Percentiles rank a stretch among this genome's conserved stretches.
Evolutionary conservation across 225 moss, liverwort and hornwort genomes (phyloP).

Genomic region (Sphagnum contortum): DNA sequence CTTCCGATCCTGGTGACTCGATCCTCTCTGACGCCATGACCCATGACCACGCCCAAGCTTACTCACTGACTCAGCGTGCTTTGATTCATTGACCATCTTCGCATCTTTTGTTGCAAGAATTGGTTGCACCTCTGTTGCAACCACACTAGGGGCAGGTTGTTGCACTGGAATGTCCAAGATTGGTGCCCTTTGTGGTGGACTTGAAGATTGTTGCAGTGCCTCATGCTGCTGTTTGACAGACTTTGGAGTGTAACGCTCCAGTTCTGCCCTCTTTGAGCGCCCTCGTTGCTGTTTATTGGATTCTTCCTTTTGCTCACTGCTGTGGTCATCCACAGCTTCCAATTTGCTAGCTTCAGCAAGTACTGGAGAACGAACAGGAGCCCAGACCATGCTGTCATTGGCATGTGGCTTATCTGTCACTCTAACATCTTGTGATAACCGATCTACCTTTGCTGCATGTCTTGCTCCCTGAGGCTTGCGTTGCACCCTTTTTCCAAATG

Average conservation of each 20-base stretch:
- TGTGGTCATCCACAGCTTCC: slow-evolving; percentile 7
- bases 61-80: slow-evolving; percentile 27
- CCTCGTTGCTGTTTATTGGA: slow-evolving; percentile 44
- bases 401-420: slow-evolving; percentile 65
- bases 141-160: not conserved
- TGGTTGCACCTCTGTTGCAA: slow-evolving; percentile 1
- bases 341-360: slow-evolving; percentile 14
- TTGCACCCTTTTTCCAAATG: slow-evolving; percentile 46
- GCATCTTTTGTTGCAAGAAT: slow-evolving; percentile 13
- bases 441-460: slow-evolving; percentile 23
- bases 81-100: slow-evolving; percentile 42
- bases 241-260: slow-evolving; percentile 94
- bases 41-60: slow-evolving; percentile 55
- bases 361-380: slow-evolving; percentile 69
- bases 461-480: slow-evolving; percentile 56
- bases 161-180: slow-evolving; percentile 3
- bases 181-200: slow-evolving; percentile 10
- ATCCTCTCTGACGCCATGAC: slow-evolving; percentile 79
- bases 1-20: slow-evolving; percentile 42
- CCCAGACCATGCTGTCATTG: slow-evolving; percentile 85
- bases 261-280: slow-evolving; percentile 72
- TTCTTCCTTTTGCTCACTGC: slow-evolving; percentile 61
- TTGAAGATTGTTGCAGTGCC: slow-evolving; percentile 28
- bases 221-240: slow-evolving; percentile 79
- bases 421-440: slow-evolving; percentile 72